Evolutionary conservation across 768 basidiomycete species (phyloP).

Genomic region (Myochromella boudieri): DNA sequence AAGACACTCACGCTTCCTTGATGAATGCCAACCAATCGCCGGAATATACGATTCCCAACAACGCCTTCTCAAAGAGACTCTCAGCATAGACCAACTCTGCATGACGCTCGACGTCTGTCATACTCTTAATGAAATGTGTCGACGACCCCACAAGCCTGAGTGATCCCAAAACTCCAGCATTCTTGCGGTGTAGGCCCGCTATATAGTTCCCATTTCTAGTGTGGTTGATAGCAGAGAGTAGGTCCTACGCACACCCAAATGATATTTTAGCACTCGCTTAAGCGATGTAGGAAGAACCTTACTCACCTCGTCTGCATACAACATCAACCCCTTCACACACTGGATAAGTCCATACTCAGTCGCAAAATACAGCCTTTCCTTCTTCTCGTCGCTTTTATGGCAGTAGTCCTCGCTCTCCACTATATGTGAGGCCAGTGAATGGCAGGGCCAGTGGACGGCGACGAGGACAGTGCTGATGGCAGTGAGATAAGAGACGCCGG

Average conservation of each 20-base stretch:
- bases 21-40: constrained; percentile 94
- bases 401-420: constrained; percentile 82
- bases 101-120: constrained; percentile 82
- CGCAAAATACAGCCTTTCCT: constrained; percentile 79
- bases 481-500: too few species aligned
- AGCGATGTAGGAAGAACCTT: too few species aligned
- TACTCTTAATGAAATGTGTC: constrained; percentile 64
- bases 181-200: constrained; percentile 76
- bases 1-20: constrained; percentile 76
- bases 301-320: constrained; percentile 80
- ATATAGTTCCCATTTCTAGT: constrained; percentile 73
- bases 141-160: constrained; percentile 50
- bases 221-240: constrained; percentile 74
- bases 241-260: constrained; percentile 46
- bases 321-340: constrained; percentile 89
- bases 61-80: constrained; percentile 63
- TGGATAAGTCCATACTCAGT: constrained; percentile 88
- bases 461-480: too few species aligned
- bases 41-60: constrained; percentile 87
- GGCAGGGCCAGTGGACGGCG: too few species aligned
- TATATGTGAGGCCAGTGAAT: constrained; percentile 84
- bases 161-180: constrained; percentile 63
- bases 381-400: constrained; percentile 55
- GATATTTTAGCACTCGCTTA: too few species aligned
- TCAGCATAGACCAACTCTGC: constrained; percentile 94